Base-by-base conservation (phyloP, 106 monocot genomes). In the Dendrobium catenatum region DNA sequence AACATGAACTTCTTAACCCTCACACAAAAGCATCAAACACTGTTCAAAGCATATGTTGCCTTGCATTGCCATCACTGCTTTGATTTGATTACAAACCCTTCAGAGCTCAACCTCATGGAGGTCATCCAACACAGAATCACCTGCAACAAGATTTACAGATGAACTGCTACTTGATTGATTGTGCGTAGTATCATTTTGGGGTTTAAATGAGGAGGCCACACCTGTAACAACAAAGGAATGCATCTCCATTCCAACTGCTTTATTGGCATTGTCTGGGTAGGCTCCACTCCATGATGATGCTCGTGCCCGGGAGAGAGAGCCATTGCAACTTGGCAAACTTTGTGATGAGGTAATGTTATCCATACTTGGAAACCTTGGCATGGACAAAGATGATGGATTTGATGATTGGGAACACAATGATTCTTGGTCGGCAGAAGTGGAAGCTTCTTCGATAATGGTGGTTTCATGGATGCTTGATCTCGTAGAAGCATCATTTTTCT, bases 291-390 rank as follows among this genome's bases (percentile, higher is more conserved):
- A 83, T n/a, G 78, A 83, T 22, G 83, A 68, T 41, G 68, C 77
- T 40, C 83, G 48, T 15, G 82, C 42, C 16, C 41, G 83, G 77
- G 88, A 61, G 18, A 87, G 6, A 48, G 88, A 59, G 41, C 76
- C 82, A 49, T 80, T 84, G n/a, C 75, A 66, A 44, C 72, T 77
- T 40, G 72, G 83, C 1, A 51, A 51, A 77, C 72, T 89, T 67
- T 72, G 55, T 1, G 19, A 49, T 9, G 79, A 77, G 29, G 90
- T 55, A 24, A 92, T 99, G 61, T 88, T 87, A 77, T 93, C 91
- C 95, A 99, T 89, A 82, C 95, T 99, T 22, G 93, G 88, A 68
- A 84, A 93, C 10, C 91, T 83, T 75, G 87, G 91, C 86, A 95
- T 86, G 4, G 83, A 81, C 43, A 83, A 76, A 2, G 78, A 64